A percentile compares a stretch with the other conserved stretches of the same genome.
Evolutionary conservation across 2,329 filamentous ascomycete species (phyloP).

Genomic region (Xylariaceae sp.): DNA sequence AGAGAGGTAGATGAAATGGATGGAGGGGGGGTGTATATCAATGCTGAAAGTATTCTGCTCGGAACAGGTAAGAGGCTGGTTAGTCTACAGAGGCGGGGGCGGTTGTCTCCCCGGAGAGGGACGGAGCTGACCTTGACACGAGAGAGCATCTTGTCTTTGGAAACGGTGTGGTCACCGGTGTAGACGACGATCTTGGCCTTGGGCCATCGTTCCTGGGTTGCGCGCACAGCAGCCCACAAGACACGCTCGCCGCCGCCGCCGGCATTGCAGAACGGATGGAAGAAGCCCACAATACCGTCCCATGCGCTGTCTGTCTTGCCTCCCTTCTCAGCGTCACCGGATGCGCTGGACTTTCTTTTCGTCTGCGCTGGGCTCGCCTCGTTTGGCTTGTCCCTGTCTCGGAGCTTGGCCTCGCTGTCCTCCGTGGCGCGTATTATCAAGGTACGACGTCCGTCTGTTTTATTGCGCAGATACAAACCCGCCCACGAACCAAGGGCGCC

Average conservation of each 20-base stretch:
- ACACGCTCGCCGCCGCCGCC: constrained; percentile 94
- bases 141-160: constrained; percentile 72
- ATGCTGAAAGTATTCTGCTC: constrained; percentile 84
- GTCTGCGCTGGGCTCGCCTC: neutral
- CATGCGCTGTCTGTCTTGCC: constrained; percentile 56
- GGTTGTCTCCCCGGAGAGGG: neutral
- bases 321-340: constrained; percentile 66
- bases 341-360: constrained; percentile 29
- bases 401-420: constrained; percentile 38
- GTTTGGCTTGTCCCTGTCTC: constrained; percentile 28
- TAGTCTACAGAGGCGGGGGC: neutral
- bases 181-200: constrained; percentile 88
- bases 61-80: constrained; percentile 5
- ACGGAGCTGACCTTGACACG: constrained; percentile 61
- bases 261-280: constrained; percentile 97
- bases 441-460: constrained; percentile 58
- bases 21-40: constrained; percentile 71
- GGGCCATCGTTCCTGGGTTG: constrained; percentile 85
- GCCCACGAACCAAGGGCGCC: constrained; percentile 41
- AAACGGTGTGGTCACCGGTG: constrained; percentile 87
- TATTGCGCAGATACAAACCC: constrained; percentile 60
- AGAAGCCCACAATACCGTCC: constrained; percentile 88
- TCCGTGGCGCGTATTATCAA: constrained; percentile 52
- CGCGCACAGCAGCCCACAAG: constrained; percentile 89
- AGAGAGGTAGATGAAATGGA: constrained; percentile 86